Conservation (phyloP, 805 yeast species). For the Tetrapisispora fleetii region DNA sequence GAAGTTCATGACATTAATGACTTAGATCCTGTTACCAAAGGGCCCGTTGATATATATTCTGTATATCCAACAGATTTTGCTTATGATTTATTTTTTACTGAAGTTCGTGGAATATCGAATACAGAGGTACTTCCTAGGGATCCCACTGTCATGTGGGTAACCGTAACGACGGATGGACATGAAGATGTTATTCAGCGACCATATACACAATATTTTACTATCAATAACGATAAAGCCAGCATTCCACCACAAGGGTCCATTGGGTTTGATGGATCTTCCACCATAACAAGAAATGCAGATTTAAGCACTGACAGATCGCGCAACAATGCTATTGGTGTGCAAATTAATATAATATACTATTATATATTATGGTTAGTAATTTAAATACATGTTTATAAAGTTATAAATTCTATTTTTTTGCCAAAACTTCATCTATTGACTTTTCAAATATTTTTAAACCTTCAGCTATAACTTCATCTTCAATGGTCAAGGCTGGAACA, state of each 20-base stretch:
- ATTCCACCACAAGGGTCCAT: constrained; percentile 30
- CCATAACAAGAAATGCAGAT: not conserved
- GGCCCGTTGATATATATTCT: not conserved
- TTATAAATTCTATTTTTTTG: not conserved
- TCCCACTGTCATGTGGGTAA: constrained; percentile 39
- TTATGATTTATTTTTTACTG: constrained; percentile 8
- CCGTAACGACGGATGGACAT: constrained; percentile 34
- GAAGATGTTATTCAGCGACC: constrained; percentile 32
- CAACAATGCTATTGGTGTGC: not conserved
- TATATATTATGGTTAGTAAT: constrained; percentile 1
- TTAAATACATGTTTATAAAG: not conserved
- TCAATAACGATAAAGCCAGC: constrained; percentile 20
- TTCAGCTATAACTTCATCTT: constrained; percentile 51
- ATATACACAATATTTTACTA: constrained; percentile 39
- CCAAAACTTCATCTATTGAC: constrained; percentile 24
- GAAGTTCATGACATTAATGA: not conserved
- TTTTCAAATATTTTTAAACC: constrained; percentile 65
- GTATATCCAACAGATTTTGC: not conserved
- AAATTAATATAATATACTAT: constrained; percentile 1
- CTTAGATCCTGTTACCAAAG: not conserved
- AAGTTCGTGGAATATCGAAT: constrained; percentile 16
- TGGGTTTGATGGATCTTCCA: constrained; percentile 3
- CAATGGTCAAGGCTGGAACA: constrained; percentile 86
- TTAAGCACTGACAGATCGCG: not conserved
- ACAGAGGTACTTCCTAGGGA: constrained; percentile 20